phyloP scores from a whole-genome alignment of 2,329 filamentous ascomycete species.

The Scedosporium dehoogii region DNA sequence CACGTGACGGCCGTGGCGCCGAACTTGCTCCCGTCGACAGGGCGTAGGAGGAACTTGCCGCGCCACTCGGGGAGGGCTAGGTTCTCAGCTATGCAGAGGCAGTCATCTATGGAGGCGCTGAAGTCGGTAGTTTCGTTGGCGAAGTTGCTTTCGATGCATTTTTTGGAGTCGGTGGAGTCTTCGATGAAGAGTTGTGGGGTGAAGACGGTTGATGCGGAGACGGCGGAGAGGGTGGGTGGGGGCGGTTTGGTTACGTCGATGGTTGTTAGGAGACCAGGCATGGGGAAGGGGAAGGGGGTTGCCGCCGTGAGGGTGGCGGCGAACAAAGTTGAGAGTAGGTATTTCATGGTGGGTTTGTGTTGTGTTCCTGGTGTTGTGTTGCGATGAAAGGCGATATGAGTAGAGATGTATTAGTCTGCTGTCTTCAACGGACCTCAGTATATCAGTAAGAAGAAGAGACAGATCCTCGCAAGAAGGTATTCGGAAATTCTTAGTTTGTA shows the following conservation, averaged over 20 bases:
- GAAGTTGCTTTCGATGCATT: conserved; percentile 7
- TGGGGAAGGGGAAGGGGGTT: not conserved
- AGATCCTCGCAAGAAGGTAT: no score
- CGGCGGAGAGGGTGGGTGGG: not conserved
- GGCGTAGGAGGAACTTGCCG: conserved; percentile 8
- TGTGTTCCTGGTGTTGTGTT: not conserved
- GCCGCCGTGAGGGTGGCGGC: not conserved
- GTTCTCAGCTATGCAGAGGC: conserved; percentile 8
- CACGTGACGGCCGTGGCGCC: conserved; percentile 3
- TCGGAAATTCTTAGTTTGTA: no score
- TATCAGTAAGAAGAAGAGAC: not conserved
- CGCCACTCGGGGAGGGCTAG: not conserved
- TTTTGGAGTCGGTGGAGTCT: not conserved
- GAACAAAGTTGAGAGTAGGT: not conserved
- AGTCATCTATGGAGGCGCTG: conserved; percentile 7
- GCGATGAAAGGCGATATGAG: not conserved
- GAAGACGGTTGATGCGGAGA: not conserved
- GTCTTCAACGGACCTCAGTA: no score
- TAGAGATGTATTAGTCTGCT: no score
- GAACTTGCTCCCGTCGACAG: conserved; percentile 7
- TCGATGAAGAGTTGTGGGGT: conserved; percentile 1
- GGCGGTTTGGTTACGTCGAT: conserved; percentile 2
- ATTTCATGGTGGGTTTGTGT: not conserved
- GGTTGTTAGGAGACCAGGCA: not conserved
- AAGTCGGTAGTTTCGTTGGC: conserved; percentile 6